Base-by-base conservation (phyloP, 2,329 filamentous ascomycete genomes). In the Penicillium sp. region DNA sequence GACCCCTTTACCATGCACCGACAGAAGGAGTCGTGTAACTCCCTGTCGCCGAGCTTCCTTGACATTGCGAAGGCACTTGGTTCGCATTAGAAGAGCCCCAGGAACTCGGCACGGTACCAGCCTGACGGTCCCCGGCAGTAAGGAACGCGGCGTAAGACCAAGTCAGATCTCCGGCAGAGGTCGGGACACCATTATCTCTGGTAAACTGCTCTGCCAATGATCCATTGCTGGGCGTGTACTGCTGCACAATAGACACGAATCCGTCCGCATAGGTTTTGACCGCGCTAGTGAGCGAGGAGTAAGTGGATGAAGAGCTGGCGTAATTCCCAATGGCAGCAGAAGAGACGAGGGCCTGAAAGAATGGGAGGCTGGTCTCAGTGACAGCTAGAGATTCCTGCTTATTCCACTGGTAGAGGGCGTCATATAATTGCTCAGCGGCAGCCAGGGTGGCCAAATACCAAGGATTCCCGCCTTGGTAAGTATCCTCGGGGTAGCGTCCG, bases 391-490 rank as follows among this genome's bases (percentile, higher is more conserved):
- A 86, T 1, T 85, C 86, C 25, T 80, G 73, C 43, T 78, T 75
- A 59, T 88, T 80, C 89, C 89, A 93, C 50, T 88, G 85, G 62
- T 88, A 87, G 1, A 92, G 68, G 1, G 91, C 88, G 65, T 90
- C 87, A 71, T 92, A 95, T 2, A 96, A 82, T 69, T 90, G 88
- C 74, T 95, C 91, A 3, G 90, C 91, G 0, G 90, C 89, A 2
- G 89, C 90, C 31, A 92, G 80, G 1, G 89, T 93, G 65, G 27
- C 67, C 65, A 46, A 83, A 26, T 53, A 83, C 91, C 91, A 95
- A 2, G 91, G 91, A 72, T 95, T 92, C 1, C 90, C 90, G 58
- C 85, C 85, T 72, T 88, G 89, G 75, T 93, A 95, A 4, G 80
- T 75, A 64, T 96, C 90, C 71, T 91, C 88, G 0, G 85, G 74